Evolutionary conservation across 2,329 filamentous ascomycete species (phyloP).

Genomic region (Proliferodiscus dingleyae): DNA sequence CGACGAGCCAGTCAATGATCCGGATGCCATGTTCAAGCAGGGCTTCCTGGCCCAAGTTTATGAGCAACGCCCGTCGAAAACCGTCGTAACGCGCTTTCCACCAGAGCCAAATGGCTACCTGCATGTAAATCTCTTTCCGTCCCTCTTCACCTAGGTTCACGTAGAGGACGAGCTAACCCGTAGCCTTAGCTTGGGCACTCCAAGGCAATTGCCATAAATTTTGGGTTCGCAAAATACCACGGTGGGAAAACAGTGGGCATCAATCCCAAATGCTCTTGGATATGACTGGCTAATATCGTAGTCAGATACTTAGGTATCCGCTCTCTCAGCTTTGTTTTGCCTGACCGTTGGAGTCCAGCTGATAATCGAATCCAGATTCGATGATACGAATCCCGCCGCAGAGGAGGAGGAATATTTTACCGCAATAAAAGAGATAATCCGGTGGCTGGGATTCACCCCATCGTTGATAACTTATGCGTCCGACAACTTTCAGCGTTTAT

Average conservation of each 20-base stretch:
- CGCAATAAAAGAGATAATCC: slow-evolving; percentile 76
- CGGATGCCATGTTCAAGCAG: slow-evolving; percentile 70
- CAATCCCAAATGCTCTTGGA: slow-evolving; percentile 26
- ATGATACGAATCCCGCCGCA: slow-evolving; percentile 89
- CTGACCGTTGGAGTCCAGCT: neutral
- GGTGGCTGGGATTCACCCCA: slow-evolving; percentile 74
- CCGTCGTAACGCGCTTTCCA: slow-evolving; percentile 65
- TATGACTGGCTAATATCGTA: neutral
- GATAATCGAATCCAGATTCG: slow-evolving; percentile 64
- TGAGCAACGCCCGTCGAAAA: slow-evolving; percentile 48
- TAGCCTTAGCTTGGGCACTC: slow-evolving; percentile 56
- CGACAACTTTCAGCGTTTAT: slow-evolving; percentile 76
- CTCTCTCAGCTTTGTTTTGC: neutral
- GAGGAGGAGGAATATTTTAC: slow-evolving; percentile 83
- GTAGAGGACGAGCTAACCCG: neutral
- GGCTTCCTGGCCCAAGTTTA: slow-evolving; percentile 69
- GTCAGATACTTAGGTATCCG: neutral
- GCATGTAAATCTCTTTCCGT: slow-evolving; percentile 34
- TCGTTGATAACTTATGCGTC: slow-evolving; percentile 74
- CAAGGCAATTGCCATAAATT: slow-evolving; percentile 94
- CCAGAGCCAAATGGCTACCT: slow-evolving; percentile 72
- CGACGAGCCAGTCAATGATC: slow-evolving; percentile 32
- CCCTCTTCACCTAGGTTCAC: slow-evolving; percentile 59
- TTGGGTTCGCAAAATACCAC: slow-evolving; percentile 81
- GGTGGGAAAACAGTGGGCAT: slow-evolving; percentile 49